Evolutionary conservation across 495 filamentous ascomycete species (phyloP), one percentile per base, ranked within the genome.

Genomic region (Gamarada debralockiae): DNA sequence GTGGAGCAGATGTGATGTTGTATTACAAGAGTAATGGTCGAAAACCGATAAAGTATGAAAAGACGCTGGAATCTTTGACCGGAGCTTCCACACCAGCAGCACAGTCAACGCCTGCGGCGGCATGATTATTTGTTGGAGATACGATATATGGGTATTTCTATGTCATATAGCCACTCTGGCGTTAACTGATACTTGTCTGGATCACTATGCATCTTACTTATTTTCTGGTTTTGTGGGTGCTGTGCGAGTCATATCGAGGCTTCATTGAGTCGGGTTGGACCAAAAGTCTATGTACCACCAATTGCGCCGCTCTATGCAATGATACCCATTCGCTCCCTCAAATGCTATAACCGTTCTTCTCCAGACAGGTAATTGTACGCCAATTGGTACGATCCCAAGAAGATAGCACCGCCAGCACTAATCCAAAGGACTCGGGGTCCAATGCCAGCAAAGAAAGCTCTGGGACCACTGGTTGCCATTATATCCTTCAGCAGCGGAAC

Each of bases 381-480:
- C 80, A 83, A 92, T 69, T 97, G 91, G 70, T 97, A 99, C 61
- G 87, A 95, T 1, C 93, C 93, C 66, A 99, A 69, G 71, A 99
- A 99, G 31, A 99, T 86, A 1, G 92, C 90, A 13, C 93, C 93
- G 3, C 93, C 93, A 54, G 83, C 84, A 58, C 86, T 90, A 67
- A 99, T 99, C 91, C 95, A 97, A 63, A 91, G 78, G 20, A 96
- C 81, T 42, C 93, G 72, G 0, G 93, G 93, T 38, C 88, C 90
- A 56, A 97, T 85, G 0, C 93, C 93, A 8, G 84, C 79, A 70
- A 95, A 95, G 65, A 97, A 91, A 15, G 87, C 89, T 45, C 82
- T 75, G 4, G 82, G 59, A 1, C 95, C 95, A 52, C 79, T 75
- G 58, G 89, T 83, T 40, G 70, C 72, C 57, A 89, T 71, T 37